Conservation (phyloP, 768 basidiomycete species). For the Crassisporium funariophilum region DNA sequence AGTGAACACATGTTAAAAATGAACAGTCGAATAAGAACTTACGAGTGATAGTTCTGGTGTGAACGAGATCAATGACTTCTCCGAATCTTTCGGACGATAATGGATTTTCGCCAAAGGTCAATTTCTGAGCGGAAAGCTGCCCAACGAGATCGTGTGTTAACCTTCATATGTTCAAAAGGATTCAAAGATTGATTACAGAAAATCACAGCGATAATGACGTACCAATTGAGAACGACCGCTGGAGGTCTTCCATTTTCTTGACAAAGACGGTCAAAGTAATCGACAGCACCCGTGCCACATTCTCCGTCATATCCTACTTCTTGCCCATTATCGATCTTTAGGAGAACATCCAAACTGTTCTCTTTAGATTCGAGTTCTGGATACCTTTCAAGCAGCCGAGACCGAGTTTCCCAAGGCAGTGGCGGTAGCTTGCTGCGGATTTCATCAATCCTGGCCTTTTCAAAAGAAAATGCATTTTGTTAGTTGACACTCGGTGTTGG, state of each 20-base stretch:
- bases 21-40: slow-evolving; percentile 9
- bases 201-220: too few relatives aligned
- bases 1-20: background rate
- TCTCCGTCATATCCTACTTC: slow-evolving; percentile 68
- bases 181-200: background rate
- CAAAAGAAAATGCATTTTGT: background rate
- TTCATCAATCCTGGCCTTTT: slow-evolving; percentile 62
- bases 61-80: slow-evolving; percentile 76
- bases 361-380: slow-evolving; percentile 43
- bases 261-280: slow-evolving; percentile 80
- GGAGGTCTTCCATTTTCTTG: slow-evolving; percentile 51
- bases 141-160: slow-evolving; percentile 87
- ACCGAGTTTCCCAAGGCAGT: slow-evolving; percentile 66
- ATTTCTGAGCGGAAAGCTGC: slow-evolving; percentile 61
- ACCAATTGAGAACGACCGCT: slow-evolving; percentile 86
- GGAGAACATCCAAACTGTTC: slow-evolving; percentile 74
- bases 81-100: slow-evolving; percentile 69
- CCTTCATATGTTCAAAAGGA: slow-evolving; percentile 45
- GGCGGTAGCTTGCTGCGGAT: slow-evolving; percentile 66
- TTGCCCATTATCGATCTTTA: slow-evolving; percentile 67
- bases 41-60: slow-evolving; percentile 71
- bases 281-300: slow-evolving; percentile 51
- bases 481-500: background rate
- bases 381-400: slow-evolving; percentile 53
- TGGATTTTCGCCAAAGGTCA: slow-evolving; percentile 58